These are phyloP conservation scores for Chytriomyces sp. DNA, from an alignment of 192 early-diverging fungal species.

Conservation along the genomic window DNA sequence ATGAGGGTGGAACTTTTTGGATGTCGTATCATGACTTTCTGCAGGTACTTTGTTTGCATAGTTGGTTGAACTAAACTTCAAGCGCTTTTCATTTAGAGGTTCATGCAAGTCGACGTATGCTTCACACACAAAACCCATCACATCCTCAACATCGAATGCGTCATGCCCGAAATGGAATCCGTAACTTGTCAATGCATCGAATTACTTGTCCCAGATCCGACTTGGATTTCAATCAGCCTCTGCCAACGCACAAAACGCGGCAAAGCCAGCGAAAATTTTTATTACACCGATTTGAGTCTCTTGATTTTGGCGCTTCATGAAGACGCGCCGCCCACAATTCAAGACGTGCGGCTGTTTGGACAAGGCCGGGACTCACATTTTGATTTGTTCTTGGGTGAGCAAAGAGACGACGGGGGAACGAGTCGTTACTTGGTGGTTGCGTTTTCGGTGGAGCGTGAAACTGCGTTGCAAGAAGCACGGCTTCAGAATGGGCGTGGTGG, in stretches of 20 bases:
- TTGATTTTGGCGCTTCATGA: slow-evolving; percentile 12
- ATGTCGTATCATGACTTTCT: slow-evolving; percentile 40
- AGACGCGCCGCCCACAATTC: not conserved
- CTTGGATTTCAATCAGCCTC: slow-evolving; percentile 22
- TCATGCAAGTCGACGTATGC: slow-evolving; percentile 36
- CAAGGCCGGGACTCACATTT: slow-evolving; percentile 35
- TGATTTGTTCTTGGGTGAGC: slow-evolving; percentile 27
- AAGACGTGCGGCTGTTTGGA: slow-evolving; percentile 38
- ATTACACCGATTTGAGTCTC: slow-evolving; percentile 32
- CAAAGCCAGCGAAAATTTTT: slow-evolving; percentile 34
- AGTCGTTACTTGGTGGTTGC: slow-evolving; percentile 28
- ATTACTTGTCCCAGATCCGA: slow-evolving; percentile 28
- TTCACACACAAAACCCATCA: slow-evolving; percentile 21
- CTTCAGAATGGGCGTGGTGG: not conserved
- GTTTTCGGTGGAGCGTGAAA: slow-evolving; percentile 38
- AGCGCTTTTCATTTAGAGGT: slow-evolving; percentile 8
- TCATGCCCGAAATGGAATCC: not conserved
- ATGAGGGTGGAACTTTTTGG: slow-evolving; percentile 30
- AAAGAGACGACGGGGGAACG: not conserved
- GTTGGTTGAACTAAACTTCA: not conserved
- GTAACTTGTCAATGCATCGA: slow-evolving; percentile 14
- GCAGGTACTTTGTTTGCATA: not conserved
- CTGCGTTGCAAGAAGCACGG: slow-evolving; percentile 13
- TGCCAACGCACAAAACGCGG: slow-evolving; percentile 39
- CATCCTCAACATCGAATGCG: slow-evolving; percentile 13